phyloP scores from a whole-genome alignment of 768 basidiomycete species.

The Trichaptum fuscoviolaceum region DNA sequence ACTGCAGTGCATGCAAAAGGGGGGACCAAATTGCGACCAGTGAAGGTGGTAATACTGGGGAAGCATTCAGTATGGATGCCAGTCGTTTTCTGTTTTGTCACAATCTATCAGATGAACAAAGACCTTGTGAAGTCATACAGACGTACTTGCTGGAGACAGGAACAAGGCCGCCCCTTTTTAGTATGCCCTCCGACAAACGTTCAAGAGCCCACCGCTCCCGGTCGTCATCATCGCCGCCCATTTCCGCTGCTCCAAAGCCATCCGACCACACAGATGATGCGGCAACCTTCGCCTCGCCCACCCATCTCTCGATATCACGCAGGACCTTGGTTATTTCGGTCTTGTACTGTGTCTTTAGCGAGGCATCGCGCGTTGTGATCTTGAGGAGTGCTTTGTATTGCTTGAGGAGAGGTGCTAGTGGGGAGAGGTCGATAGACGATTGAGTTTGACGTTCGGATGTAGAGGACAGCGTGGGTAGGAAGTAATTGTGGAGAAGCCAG shows the following conservation, averaged over 20 bases:
- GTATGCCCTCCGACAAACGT: conserved; percentile 55
- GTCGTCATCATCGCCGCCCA: conserved; percentile 46
- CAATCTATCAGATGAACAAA: neutral
- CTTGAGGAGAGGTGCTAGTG: conserved; percentile 63
- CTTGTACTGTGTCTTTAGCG: conserved; percentile 46
- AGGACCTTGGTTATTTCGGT: conserved; percentile 43
- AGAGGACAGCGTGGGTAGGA: conserved; percentile 56
- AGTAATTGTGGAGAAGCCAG: conserved; percentile 85
- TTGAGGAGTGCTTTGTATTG: conserved; percentile 71
- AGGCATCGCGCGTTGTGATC: conserved; percentile 56
- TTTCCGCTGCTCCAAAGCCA: conserved; percentile 33
- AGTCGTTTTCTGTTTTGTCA: conserved; percentile 48
- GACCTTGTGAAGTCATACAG: conserved; percentile 7
- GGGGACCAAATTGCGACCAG: conserved; percentile 59
- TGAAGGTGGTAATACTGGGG: conserved; percentile 36
- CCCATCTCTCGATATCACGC: conserved; percentile 72
- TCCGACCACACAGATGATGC: conserved; percentile 38
- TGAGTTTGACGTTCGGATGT: conserved; percentile 1
- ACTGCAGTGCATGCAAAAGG: conserved; percentile 51
- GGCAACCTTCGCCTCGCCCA: conserved; percentile 65
- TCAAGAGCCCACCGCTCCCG: conserved; percentile 69
- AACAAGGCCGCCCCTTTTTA: conserved; percentile 71
- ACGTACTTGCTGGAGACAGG: conserved; percentile 78
- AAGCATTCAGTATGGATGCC: conserved; percentile 40
- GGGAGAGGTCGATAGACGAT: conserved; percentile 16